Percentiles rank a stretch among this genome's conserved stretches.
Evolutionary conservation across 2,329 filamentous ascomycete genomes (phyloP).

Genomic region (Mycogone perniciosa): DNA sequence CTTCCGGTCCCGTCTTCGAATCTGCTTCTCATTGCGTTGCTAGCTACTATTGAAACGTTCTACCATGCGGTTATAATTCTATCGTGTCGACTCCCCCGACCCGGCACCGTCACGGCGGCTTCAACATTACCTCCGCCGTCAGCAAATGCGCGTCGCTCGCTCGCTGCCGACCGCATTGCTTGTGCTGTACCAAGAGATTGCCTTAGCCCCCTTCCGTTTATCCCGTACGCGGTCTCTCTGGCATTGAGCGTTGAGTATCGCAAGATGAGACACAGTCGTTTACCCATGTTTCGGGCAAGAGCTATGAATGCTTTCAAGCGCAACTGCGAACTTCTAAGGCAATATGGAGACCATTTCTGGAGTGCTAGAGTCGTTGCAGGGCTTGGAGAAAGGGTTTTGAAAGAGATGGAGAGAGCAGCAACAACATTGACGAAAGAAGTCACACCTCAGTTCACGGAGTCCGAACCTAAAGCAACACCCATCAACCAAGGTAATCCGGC

Average conservation of each 20-base stretch:
- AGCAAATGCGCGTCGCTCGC: slow-evolving; percentile 50
- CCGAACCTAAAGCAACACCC: slow-evolving; percentile 15
- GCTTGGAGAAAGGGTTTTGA: slow-evolving; percentile 48
- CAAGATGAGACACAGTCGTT: slow-evolving; percentile 55
- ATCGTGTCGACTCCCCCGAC: slow-evolving; percentile 49
- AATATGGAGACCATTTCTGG: slow-evolving; percentile 52
- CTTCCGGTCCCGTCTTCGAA: background rate
- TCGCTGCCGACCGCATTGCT: slow-evolving; percentile 52
- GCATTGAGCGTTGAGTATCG: slow-evolving; percentile 57
- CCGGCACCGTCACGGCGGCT: slow-evolving; percentile 32
- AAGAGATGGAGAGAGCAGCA: slow-evolving; percentile 50
- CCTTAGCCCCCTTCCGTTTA: slow-evolving; percentile 48
- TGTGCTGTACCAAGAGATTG: slow-evolving; percentile 47
- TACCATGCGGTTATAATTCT: slow-evolving; percentile 60
- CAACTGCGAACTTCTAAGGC: slow-evolving; percentile 47
- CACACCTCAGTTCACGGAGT: slow-evolving; percentile 20
- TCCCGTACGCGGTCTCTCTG: slow-evolving; percentile 56
- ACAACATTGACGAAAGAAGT: slow-evolving; percentile 36
- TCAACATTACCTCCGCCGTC: slow-evolving; percentile 40
- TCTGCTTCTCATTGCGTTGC: background rate
- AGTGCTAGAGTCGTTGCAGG: slow-evolving; percentile 49
- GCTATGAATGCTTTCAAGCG: slow-evolving; percentile 48
- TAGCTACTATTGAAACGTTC: slow-evolving; percentile 55
- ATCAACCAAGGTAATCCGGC: slow-evolving; percentile 5
- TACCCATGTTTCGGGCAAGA: slow-evolving; percentile 53